A percentile compares a stretch with the other conserved stretches of the same genome.
Evolutionary conservation across 129 eudicot species (phyloP).

Genomic region (Artemisia tridentata): DNA sequence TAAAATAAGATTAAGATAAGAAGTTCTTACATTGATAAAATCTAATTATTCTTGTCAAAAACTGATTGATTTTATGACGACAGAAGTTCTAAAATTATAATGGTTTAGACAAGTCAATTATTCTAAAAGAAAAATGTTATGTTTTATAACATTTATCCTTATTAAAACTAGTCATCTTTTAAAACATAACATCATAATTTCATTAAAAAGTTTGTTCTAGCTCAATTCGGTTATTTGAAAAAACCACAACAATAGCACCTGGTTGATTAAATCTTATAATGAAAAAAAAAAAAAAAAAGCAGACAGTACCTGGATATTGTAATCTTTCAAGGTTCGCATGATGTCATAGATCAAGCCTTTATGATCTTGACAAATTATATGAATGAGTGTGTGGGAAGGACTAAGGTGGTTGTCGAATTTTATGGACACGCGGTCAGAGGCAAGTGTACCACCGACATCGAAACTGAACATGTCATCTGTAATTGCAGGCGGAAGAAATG

Average conservation of each 20-base stretch:
- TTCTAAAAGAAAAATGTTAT: not conserved
- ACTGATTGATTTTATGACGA: too few relatives aligned
- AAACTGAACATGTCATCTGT: slow-evolving; percentile 35
- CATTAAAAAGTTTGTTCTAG: not conserved
- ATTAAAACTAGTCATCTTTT: not conserved
- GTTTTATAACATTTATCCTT: not conserved
- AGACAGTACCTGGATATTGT: slow-evolving; percentile 44
- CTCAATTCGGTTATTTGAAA: not conserved
- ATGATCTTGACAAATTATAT: slow-evolving; percentile 48
- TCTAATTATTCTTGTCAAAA: too few relatives aligned
- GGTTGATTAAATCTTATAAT: not conserved
- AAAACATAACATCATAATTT: not conserved
- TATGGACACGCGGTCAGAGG: slow-evolving; percentile 30
- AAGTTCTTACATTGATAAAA: too few relatives aligned
- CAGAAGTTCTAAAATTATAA: not conserved
- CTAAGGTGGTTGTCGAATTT: slow-evolving; percentile 43
- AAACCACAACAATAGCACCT: not conserved
- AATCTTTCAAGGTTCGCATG: slow-evolving; percentile 51
- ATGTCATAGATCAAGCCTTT: slow-evolving; percentile 50
- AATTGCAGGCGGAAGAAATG: slow-evolving; percentile 43
- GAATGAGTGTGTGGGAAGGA: slow-evolving; percentile 48
- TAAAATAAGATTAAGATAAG: too few relatives aligned
- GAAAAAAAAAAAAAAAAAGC: not conserved
- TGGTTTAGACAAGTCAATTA: not conserved
- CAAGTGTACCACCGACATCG: slow-evolving; percentile 21